Percentiles rank a stretch among this genome's conserved stretches.
phyloP scores from a whole-genome alignment of 306 rosid species.

The Mucuna pruriens region DNA sequence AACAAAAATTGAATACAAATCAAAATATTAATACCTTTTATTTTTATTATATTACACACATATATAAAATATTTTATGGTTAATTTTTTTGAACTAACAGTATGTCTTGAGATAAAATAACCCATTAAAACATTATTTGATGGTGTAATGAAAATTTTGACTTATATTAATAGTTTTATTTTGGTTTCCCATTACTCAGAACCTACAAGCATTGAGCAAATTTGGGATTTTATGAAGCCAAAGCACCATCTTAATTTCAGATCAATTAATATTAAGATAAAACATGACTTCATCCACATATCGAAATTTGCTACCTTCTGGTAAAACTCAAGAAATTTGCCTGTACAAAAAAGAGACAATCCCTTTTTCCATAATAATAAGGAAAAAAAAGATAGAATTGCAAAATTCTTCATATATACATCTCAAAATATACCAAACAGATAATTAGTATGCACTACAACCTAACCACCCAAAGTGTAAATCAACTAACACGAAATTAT shows the following conservation, averaged over 20 bases:
- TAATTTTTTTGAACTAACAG: no score
- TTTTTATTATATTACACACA: no score
- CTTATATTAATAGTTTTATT: background rate
- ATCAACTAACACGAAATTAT: no score
- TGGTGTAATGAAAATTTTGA: no score
- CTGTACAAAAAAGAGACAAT: constrained; percentile 52
- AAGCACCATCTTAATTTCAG: background rate
- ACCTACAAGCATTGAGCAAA: no score
- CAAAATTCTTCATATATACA: constrained; percentile 72
- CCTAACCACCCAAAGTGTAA: no score
- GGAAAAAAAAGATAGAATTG: constrained; percentile 25
- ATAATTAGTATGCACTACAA: background rate
- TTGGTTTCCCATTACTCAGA: no score
- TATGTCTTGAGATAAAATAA: no score
- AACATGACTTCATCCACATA: constrained; percentile 21
- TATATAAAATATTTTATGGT: no score
- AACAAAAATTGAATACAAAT: no score
- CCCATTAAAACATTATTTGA: no score
- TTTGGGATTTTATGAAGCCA: background rate
- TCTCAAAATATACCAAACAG: constrained; percentile 39
- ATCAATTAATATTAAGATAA: background rate
- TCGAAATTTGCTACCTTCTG: constrained; percentile 40
- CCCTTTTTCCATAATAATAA: constrained; percentile 35
- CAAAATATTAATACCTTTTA: no score
- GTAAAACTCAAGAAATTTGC: constrained; percentile 50